Percentiles rank a stretch among this genome's conserved stretches.
These are phyloP conservation scores for Apiospora pterosperma DNA, from an alignment of 2,329 filamentous ascomycete genomes.

Conservation along the genomic window DNA sequence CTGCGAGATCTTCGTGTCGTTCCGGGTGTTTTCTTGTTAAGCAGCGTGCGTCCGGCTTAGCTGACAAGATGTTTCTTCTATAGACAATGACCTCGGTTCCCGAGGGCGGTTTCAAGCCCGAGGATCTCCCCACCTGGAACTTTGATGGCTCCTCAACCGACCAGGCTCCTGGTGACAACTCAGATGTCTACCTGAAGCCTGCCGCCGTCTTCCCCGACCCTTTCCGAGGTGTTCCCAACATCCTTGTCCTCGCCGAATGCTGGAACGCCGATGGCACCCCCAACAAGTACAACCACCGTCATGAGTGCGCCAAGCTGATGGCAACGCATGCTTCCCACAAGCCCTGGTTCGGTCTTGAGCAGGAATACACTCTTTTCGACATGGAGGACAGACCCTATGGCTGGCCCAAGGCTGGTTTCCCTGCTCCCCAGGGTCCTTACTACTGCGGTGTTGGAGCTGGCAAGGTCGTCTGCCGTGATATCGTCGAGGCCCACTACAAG, in stretches of 20 bases:
- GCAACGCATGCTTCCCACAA: slow-evolving; percentile 75
- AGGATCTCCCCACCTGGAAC: slow-evolving; percentile 54
- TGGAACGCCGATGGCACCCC: slow-evolving; percentile 92
- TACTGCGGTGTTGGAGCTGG: slow-evolving; percentile 98
- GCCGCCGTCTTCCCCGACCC: slow-evolving; percentile 87
- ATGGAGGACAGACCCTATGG: slow-evolving; percentile 84
- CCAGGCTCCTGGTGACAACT: slow-evolving; percentile 93
- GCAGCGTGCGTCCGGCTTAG: background rate
- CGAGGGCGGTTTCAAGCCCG: slow-evolving; percentile 42
- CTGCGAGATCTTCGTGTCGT: background rate
- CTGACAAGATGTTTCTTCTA: slow-evolving; percentile 13
- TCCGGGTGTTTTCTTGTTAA: background rate
- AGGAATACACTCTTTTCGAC: slow-evolving; percentile 95
- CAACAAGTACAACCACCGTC: slow-evolving; percentile 98
- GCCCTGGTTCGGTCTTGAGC: slow-evolving; percentile 97
- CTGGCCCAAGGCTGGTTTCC: slow-evolving; percentile 75
- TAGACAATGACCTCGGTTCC: slow-evolving; percentile 46
- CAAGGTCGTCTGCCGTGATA: slow-evolving; percentile 96
- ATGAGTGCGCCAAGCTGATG: slow-evolving; percentile 89
- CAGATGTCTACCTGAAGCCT: slow-evolving; percentile 93
- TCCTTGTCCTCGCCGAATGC: slow-evolving; percentile 91
- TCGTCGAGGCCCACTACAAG: slow-evolving; percentile 90
- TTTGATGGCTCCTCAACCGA: slow-evolving; percentile 79
- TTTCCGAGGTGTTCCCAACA: slow-evolving; percentile 85
- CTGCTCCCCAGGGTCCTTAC: slow-evolving; percentile 89